These are phyloP conservation scores for Heteromeles arbutifolia DNA, from an alignment of 306 rosid species.

Conservation along the genomic window DNA sequence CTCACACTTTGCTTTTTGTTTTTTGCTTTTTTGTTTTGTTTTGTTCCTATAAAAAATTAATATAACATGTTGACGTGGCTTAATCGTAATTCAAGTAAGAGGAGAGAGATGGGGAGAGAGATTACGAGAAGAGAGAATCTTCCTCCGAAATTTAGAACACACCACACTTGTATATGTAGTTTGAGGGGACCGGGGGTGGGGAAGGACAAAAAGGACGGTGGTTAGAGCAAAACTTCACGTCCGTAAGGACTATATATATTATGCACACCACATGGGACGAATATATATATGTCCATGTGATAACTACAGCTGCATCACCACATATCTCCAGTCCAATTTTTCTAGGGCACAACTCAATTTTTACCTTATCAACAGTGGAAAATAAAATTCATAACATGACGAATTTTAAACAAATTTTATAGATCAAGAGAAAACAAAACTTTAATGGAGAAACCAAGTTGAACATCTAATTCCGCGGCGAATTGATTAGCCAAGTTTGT, in stretches of 20 bases:
- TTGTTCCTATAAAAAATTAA: too few species aligned
- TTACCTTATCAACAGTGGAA: background rate
- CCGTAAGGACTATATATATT: too few species aligned
- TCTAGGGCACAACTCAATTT: background rate
- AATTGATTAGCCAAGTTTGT: background rate
- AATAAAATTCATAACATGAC: background rate
- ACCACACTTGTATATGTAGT: background rate
- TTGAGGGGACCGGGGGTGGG: background rate
- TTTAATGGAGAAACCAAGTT: background rate
- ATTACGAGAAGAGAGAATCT: too few species aligned
- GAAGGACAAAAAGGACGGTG: background rate
- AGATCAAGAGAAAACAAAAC: background rate
- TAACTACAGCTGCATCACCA: background rate
- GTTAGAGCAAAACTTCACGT: background rate
- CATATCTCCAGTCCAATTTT: background rate
- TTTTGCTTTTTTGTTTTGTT: too few species aligned
- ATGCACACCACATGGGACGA: background rate
- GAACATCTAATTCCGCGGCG: too few species aligned
- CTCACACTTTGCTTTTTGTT: too few species aligned
- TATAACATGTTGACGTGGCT: fast-evolving
- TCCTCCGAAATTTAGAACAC: background rate
- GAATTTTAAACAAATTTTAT: background rate
- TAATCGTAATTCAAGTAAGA: too few species aligned
- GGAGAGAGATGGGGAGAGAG: too few species aligned
- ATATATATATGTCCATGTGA: background rate